Conservation (phyloP, 208 protist species). For the Leishmania gerbilli region DNA sequence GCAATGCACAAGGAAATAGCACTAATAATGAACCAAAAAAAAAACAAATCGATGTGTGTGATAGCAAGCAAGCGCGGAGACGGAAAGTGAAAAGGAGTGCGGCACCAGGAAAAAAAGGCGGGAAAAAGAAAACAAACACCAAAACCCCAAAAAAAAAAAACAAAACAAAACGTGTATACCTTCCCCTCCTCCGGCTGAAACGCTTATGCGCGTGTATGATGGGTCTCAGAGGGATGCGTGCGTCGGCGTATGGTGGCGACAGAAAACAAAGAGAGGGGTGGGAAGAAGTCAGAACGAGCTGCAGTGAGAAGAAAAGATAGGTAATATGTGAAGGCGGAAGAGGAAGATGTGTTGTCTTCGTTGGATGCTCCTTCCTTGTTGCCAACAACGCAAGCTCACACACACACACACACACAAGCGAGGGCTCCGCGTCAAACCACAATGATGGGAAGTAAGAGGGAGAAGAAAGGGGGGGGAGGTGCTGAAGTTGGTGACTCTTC, state of each 20-base stretch:
- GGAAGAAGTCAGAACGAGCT: background rate
- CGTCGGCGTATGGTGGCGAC: background rate
- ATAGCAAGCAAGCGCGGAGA: background rate
- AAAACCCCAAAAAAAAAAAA: too few species aligned
- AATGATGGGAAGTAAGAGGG: background rate
- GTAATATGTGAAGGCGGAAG: conserved; percentile 5
- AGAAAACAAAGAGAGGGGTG: background rate
- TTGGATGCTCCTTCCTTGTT: background rate
- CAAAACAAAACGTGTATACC: background rate
- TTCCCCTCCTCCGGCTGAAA: background rate
- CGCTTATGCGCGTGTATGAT: background rate
- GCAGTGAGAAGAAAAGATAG: conserved; percentile 1
- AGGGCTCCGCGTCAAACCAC: background rate
- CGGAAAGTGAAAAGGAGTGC: background rate
- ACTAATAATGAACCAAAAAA: background rate
- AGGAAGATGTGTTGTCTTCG: background rate
- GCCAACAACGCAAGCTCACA: background rate
- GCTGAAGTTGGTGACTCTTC: background rate
- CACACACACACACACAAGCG: background rate
- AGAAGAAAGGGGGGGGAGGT: background rate
- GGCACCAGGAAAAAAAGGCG: background rate
- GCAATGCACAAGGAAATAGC: background rate
- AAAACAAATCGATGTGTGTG: background rate
- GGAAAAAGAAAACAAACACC: background rate
- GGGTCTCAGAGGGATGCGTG: background rate